phyloP scores from a whole-genome alignment of 2,329 filamentous ascomycete genomes.

The Epichloe typhina region DNA sequence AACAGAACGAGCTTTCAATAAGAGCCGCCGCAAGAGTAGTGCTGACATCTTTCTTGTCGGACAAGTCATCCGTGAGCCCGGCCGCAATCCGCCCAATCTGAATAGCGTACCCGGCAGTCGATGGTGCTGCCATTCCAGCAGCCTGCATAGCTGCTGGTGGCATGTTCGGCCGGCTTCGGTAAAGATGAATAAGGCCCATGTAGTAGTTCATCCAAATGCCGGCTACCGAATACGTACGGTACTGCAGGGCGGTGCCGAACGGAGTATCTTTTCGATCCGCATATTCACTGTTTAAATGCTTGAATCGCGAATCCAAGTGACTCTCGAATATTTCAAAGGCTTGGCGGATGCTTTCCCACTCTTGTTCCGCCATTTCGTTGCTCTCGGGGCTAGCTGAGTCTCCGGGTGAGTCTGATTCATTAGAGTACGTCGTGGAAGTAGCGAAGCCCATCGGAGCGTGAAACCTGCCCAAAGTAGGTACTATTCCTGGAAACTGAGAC shows the following conservation, averaged over 20 bases:
- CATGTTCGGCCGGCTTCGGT: conserved; percentile 78
- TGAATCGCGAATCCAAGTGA: conserved; percentile 61
- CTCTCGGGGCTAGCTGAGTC: conserved; percentile 48
- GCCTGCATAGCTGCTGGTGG: conserved; percentile 82
- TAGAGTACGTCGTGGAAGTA: conserved; percentile 31
- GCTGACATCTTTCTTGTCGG: conserved; percentile 46
- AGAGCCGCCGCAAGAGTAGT: conserved; percentile 69
- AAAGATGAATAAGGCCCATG: conserved; percentile 70
- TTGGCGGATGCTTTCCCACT: conserved; percentile 65
- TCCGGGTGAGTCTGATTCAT: conserved; percentile 30
- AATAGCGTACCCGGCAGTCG: conserved; percentile 59
- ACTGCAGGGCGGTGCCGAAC: conserved; percentile 71
- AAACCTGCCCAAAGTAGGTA: conserved; percentile 38
- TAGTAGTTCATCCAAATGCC: conserved; percentile 82
- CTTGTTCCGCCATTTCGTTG: conserved; percentile 55
- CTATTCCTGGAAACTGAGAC: conserved; percentile 41
- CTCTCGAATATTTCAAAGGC: conserved; percentile 56
- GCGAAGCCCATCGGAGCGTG: conserved; percentile 41
- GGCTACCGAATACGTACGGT: conserved; percentile 76
- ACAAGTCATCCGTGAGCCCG: conserved; percentile 48
- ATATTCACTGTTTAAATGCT: conserved; percentile 58
- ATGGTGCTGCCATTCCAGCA: conserved; percentile 59
- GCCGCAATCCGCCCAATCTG: conserved; percentile 70
- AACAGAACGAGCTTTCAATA: conserved; percentile 66
- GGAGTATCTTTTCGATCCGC: conserved; percentile 49